phyloP scores from a whole-genome alignment of 768 basidiomycete genomes.

The Russula virescens region DNA sequence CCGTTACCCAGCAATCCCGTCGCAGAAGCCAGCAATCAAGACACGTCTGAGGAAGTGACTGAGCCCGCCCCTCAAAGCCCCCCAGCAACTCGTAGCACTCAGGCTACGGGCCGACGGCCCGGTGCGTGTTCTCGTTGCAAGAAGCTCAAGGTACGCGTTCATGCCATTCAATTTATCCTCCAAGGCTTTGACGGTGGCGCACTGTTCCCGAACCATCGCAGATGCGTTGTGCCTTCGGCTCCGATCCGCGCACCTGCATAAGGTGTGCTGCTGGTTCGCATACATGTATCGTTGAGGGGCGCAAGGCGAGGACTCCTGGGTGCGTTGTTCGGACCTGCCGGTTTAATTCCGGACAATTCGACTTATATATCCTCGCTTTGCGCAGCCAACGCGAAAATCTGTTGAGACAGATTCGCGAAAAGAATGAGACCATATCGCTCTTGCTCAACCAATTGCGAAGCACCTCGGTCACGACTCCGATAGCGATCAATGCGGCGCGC shows the following conservation, averaged over 20 bases:
- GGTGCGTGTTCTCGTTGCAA: conserved; percentile 30
- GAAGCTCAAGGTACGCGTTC: conserved; percentile 27
- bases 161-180: neutral
- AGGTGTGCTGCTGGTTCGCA: conserved; percentile 28
- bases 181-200: neutral
- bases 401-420: conserved; percentile 32
- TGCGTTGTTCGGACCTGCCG: conserved; percentile 8
- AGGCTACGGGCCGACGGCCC: conserved; percentile 13
- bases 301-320: conserved; percentile 34
- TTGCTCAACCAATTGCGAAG: conserved; percentile 28
- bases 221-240: conserved; percentile 22
- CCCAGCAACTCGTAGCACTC: neutral
- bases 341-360: neutral
- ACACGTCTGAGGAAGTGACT: neutral
- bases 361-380: neutral
- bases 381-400: conserved; percentile 30
- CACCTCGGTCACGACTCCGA: conserved; percentile 29
- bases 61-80: conserved; percentile 4
- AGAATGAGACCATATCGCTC: conserved; percentile 29
- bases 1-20: neutral
- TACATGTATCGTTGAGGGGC: conserved; percentile 30
- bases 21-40: neutral
- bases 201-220: neutral
- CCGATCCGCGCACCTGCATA: conserved; percentile 15
- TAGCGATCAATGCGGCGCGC: conserved; percentile 29